These are phyloP conservation scores for Adiantum capillusveneris DNA, from an alignment of 75 land plant genomes.

Conservation along the genomic window DNA sequence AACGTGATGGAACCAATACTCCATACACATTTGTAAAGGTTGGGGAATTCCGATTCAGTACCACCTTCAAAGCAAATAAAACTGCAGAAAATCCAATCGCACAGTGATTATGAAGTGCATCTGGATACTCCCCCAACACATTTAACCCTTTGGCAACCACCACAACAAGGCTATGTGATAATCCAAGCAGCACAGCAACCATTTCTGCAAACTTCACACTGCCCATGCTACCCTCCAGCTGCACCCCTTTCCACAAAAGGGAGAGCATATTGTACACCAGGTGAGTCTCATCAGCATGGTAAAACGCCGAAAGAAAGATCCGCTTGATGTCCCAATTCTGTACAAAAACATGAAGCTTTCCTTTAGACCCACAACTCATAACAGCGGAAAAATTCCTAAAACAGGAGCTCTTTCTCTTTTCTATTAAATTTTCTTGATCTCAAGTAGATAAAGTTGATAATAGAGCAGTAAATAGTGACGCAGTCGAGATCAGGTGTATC, in stretches of 20 bases:
- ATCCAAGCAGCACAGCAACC: slow-evolving; percentile 58
- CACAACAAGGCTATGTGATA: slow-evolving; percentile 78
- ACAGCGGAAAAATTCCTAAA: too few relatives aligned
- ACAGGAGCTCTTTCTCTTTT: too few relatives aligned
- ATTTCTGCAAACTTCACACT: slow-evolving; percentile 72
- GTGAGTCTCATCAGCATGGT: slow-evolving; percentile 75
- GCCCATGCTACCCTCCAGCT: slow-evolving; percentile 76
- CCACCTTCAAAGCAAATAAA: slow-evolving; percentile 87
- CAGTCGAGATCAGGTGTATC: too few relatives aligned
- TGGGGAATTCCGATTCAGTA: slow-evolving; percentile 51
- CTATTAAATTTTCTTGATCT: too few relatives aligned
- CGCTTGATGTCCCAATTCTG: slow-evolving; percentile 79
- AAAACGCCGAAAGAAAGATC: slow-evolving; percentile 71
- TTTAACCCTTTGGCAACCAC: slow-evolving; percentile 45
- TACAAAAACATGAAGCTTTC: slow-evolving; percentile 1
- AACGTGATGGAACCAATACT: slow-evolving; percentile 57
- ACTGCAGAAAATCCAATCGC: slow-evolving; percentile 92
- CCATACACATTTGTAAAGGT: slow-evolving; percentile 61
- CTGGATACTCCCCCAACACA: slow-evolving; percentile 42
- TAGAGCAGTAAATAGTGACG: too few relatives aligned
- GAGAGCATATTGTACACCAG: slow-evolving; percentile 91
- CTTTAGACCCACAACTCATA: too few relatives aligned
- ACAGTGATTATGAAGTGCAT: slow-evolving; percentile 47
- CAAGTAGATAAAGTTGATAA: too few relatives aligned
- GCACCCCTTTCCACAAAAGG: slow-evolving; percentile 89